Percentiles rank a stretch among this genome's conserved stretches.
Conservation (phyloP, 371 early-diverging fungal species). For the Mortierella sp. region DNA sequence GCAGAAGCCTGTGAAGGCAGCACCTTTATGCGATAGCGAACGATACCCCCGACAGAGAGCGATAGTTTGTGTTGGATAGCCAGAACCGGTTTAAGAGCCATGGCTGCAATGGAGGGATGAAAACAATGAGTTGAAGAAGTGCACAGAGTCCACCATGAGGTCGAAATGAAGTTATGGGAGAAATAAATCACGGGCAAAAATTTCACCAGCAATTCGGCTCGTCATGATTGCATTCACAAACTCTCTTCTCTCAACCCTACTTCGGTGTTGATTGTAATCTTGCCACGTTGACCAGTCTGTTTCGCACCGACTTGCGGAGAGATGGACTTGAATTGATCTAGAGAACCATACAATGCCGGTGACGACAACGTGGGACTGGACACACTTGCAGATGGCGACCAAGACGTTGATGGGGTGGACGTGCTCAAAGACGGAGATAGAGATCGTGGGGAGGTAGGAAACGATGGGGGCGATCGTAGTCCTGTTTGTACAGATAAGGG, state of each 20-base stretch:
- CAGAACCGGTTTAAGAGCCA: slow-evolving; percentile 33
- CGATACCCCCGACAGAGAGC: slow-evolving; percentile 47
- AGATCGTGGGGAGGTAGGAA: not conserved
- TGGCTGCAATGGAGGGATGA: not conserved
- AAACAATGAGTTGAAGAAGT: no score
- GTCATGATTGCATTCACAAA: no score
- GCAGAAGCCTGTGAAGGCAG: slow-evolving; percentile 7
- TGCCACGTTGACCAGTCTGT: slow-evolving; percentile 21
- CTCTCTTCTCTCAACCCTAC: slow-evolving; percentile 1
- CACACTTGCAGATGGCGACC: slow-evolving; percentile 21
- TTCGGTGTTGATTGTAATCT: slow-evolving; percentile 30
- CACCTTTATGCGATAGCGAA: slow-evolving; percentile 42
- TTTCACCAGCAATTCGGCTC: no score
- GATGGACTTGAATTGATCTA: slow-evolving; percentile 25
- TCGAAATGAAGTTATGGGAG: no score
- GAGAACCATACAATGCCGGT: slow-evolving; percentile 1
- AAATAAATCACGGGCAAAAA: no score
- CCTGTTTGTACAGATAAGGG: slow-evolving; percentile 29
- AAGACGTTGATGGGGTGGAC: slow-evolving; percentile 19
- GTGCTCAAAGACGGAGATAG: slow-evolving; percentile 10
- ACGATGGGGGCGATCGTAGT: slow-evolving; percentile 7
- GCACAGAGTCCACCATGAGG: no score
- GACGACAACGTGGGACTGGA: slow-evolving; percentile 20
- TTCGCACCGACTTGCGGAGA: slow-evolving; percentile 7
- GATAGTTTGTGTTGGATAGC: slow-evolving; percentile 29